Percentiles rank a stretch among this genome's conserved stretches.
Conservation (phyloP, 768 basidiomycete genomes). For the Mycena kentingensis region DNA sequence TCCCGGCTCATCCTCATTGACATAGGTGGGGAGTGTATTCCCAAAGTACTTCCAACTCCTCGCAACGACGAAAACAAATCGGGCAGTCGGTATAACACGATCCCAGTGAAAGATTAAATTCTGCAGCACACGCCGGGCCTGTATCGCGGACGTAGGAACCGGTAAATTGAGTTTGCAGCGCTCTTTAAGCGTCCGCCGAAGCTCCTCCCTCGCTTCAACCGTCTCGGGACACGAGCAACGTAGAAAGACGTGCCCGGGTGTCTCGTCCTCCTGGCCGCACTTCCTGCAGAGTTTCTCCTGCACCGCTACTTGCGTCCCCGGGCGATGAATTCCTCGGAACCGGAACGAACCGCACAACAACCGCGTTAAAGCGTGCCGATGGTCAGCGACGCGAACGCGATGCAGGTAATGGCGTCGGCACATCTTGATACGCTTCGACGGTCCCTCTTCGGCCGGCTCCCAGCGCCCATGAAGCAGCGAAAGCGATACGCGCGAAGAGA, state of each 20-base stretch:
- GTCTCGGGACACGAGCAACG: neutral
- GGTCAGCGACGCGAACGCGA: neutral
- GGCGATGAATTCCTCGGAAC: neutral
- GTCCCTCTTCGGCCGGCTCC: constrained; percentile 2
- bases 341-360: constrained; percentile 1
- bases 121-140: neutral
- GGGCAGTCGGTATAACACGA: neutral
- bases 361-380: constrained; percentile 7
- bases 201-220: neutral
- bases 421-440: neutral
- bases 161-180: neutral
- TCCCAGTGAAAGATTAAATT: constrained; percentile 7
- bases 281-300: neutral
- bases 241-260: constrained; percentile 5
- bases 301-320: neutral
- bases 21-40: neutral
- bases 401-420: constrained; percentile 6
- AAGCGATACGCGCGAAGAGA: neutral
- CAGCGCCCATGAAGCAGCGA: neutral
- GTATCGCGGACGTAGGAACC: neutral
- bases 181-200: neutral
- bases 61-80: constrained; percentile 2
- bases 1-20: neutral
- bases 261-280: neutral
- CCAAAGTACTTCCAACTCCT: constrained; percentile 7